These are phyloP conservation scores for Thalia dealbata DNA, from an alignment of 176 grass and related monocot species.

Conservation along the genomic window DNA sequence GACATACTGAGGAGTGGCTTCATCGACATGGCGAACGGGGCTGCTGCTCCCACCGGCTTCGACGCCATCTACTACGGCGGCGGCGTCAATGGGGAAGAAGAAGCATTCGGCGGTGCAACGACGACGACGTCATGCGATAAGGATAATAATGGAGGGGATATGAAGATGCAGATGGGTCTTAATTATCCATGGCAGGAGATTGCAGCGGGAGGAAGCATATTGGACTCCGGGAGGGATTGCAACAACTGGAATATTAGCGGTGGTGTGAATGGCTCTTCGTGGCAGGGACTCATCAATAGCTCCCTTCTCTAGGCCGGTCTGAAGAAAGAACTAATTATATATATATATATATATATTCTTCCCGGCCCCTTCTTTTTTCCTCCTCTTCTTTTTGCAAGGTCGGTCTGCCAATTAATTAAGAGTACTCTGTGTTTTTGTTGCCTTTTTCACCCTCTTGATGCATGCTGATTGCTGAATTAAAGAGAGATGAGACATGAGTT, in stretches of 20 bases:
- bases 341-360: not conserved
- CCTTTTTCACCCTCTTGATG: too few species aligned
- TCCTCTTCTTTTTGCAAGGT: not conserved
- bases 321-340: not conserved
- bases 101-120: not conserved
- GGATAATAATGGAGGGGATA: not conserved
- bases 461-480: too few species aligned
- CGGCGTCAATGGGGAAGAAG: not conserved
- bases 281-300: conserved; percentile 21
- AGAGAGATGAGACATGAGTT: too few species aligned
- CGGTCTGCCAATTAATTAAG: too few species aligned
- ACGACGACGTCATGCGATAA: not conserved
- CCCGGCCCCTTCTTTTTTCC: not conserved
- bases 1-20: conserved; percentile 17
- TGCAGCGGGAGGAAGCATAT: not conserved
- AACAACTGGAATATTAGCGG: conserved; percentile 1
- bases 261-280: not conserved
- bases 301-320: conserved; percentile 12
- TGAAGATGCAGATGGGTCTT: conserved; percentile 8
- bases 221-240: conserved; percentile 15
- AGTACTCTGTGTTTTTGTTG: too few species aligned
- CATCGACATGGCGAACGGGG: not conserved
- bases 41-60: not conserved
- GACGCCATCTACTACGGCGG: too few species aligned
- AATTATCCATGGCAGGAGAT: conserved; percentile 8